Evolutionary conservation across 2,329 filamentous ascomycete species (phyloP), one percentile per base, ranked within the genome.

Genomic region (Ambrosiella cleistominuta): DNA sequence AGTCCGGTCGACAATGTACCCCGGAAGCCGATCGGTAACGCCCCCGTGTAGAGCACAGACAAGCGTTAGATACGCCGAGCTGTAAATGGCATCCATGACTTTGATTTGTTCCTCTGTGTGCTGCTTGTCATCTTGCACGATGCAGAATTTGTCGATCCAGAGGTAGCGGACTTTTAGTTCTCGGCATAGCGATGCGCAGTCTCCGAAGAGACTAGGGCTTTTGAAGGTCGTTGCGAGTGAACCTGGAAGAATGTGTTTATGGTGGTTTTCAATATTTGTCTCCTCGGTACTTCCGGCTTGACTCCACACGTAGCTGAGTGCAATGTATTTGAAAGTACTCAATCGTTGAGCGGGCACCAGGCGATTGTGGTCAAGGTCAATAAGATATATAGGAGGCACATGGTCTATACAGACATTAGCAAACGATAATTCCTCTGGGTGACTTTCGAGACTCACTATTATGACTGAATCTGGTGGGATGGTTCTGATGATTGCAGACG

Each of bases 101-200:
- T 65, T 64, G 49, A 72, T 64, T 55, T 74, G 68, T 12, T 66
- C 65, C 38, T 68, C 66, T 63, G 67, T 67, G 57, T 71, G 68
- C 35, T 64, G 64, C 4, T 64, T 63, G 57, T 74, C 69, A 58
- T 74, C 71, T 62, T 75, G 73, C 3, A 72, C 66, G 55, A 74
- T 72, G 56, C 72, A 74, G 44, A 74, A 64, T 27, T 69, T 66
- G 60, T 76, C 74, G 17, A 75, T 68, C 74, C 73, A 75, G 17
- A 76, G 65, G 57, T 72, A 68, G 3, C 69, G 68, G 15, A 72
- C 66, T 0, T 70, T 70, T 3, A 75, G 64, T 62, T 71, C 71
- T 61, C 67, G 68, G 19, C 70, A 66, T 19, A 73, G 63, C 67
- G 68, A 70, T 60, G 74, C 71, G 60, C 70, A 70, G 60, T 73